phyloP scores from a whole-genome alignment of 805 yeast genomes.

The Huiozyma sinensis region DNA sequence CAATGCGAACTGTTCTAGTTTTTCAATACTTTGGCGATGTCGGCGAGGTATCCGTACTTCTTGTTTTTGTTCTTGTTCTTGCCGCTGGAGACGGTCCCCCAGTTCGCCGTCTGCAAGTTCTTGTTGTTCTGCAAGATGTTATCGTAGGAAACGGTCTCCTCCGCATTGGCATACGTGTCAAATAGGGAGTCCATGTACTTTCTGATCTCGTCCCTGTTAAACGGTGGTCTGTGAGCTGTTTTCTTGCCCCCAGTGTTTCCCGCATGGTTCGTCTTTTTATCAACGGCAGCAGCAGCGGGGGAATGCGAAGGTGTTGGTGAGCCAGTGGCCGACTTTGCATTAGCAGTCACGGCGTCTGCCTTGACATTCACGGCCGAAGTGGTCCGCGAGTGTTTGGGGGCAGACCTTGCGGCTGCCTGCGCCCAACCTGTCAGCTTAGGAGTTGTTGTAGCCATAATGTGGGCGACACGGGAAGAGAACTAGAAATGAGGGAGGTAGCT shows the following conservation, averaged over 20 bases:
- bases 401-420: constrained; percentile 23
- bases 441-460: too few relatives aligned
- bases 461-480: too few relatives aligned
- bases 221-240: constrained; percentile 9
- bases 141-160: constrained; percentile 7
- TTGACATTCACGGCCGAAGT: neutral
- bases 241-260: constrained; percentile 2
- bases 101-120: constrained; percentile 9
- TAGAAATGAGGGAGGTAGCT: too few relatives aligned
- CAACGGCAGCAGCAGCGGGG: neutral
- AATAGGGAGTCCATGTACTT: constrained; percentile 14
- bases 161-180: constrained; percentile 2
- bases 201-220: constrained; percentile 21
- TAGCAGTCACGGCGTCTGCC: neutral
- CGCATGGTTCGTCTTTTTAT: neutral
- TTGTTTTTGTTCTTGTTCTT: constrained; percentile 23
- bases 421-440: constrained; percentile 27
- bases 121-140: constrained; percentile 2
- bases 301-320: neutral
- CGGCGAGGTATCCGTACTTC: constrained; percentile 21
- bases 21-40: constrained; percentile 19
- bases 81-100: constrained; percentile 23
- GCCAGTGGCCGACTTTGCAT: neutral
- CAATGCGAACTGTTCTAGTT: constrained; percentile 1
- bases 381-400: constrained; percentile 8